phyloP scores from a whole-genome alignment of 1,284 basidiomycete species.

The Cutaneotrichosporon spelunceum region DNA sequence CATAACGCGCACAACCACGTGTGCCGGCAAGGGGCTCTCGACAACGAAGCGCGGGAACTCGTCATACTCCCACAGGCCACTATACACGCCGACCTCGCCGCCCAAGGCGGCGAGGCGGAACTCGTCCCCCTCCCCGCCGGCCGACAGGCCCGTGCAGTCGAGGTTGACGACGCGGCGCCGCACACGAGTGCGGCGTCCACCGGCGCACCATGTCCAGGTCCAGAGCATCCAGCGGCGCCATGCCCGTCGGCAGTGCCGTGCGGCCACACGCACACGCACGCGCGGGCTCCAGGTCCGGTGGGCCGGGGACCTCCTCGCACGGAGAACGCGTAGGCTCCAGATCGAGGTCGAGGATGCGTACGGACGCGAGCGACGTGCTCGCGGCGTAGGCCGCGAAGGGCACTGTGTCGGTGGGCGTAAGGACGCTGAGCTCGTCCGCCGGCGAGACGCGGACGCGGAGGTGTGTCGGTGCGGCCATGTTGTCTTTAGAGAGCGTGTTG shows the following conservation, averaged over 20 bases:
- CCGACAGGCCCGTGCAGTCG: not conserved
- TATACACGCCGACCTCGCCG: not conserved
- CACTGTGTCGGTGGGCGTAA: not conserved
- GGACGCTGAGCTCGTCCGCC: not conserved
- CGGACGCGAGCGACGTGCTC: not conserved
- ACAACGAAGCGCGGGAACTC: slow-evolving; percentile 6
- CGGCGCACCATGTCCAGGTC: slow-evolving; percentile 1
- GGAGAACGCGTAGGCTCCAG: not conserved
- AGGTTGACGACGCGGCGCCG: not conserved
- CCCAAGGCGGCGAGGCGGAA: not conserved
- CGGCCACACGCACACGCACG: not conserved
- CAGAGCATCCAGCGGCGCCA: not conserved
- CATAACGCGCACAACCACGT: slow-evolving; percentile 4
- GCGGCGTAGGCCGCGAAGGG: not conserved
- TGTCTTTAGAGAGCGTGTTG: no score
- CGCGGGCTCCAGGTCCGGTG: not conserved
- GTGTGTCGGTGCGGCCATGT: not conserved
- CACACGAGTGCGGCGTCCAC: slow-evolving; percentile 7
- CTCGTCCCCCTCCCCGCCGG: not conserved
- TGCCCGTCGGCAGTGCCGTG: not conserved
- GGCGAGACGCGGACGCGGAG: not conserved
- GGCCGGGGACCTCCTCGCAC: no score
- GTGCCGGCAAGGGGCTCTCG: not conserved
- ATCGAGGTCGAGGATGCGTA: slow-evolving; percentile 3
- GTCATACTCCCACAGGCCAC: slow-evolving; percentile 6